Conservation (phyloP, 2,329 filamentous ascomycete species). For the Colletotrichum sp. region DNA sequence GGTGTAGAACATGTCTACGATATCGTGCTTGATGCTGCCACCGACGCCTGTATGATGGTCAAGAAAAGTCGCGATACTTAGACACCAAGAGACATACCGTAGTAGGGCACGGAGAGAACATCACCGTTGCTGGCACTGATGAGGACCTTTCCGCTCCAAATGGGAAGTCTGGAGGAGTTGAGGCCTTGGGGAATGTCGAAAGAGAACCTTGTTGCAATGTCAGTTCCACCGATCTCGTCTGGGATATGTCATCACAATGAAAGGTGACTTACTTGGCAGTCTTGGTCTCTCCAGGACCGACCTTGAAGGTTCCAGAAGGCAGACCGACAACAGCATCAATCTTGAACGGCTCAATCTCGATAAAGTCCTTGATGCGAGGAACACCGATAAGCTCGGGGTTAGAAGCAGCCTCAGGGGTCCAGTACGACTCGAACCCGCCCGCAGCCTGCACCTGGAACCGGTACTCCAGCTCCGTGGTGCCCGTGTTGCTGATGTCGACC, state of each 20-base stretch:
- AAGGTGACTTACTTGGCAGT: neutral
- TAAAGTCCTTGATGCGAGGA: slow-evolving; percentile 11
- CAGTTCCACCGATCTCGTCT: neutral
- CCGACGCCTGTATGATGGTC: neutral
- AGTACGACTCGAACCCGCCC: slow-evolving; percentile 37
- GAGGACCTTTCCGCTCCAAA: slow-evolving; percentile 38
- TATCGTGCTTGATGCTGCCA: slow-evolving; percentile 14
- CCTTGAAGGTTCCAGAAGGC: slow-evolving; percentile 15
- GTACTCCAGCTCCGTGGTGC: slow-evolving; percentile 36
- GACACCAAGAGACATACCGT: slow-evolving; percentile 19
- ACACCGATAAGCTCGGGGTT: neutral
- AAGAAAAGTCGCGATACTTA: fast-evolving
- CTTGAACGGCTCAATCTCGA: slow-evolving; percentile 6
- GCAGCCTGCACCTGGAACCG: slow-evolving; percentile 31
- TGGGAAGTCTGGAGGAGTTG: slow-evolving; percentile 31
- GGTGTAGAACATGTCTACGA: slow-evolving; percentile 3
- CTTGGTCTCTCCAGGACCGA: slow-evolving; percentile 19
- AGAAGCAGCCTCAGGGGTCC: slow-evolving; percentile 5
- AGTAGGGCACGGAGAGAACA: slow-evolving; percentile 36
- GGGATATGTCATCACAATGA: neutral
- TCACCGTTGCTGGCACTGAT: slow-evolving; percentile 36
- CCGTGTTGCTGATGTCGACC: slow-evolving; percentile 40
- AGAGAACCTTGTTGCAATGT: slow-evolving; percentile 22
- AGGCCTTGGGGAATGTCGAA: slow-evolving; percentile 38
- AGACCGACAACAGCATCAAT: slow-evolving; percentile 3